phyloP scores from a whole-genome alignment of 345 rosid genomes.

The Syzygium grande region DNA sequence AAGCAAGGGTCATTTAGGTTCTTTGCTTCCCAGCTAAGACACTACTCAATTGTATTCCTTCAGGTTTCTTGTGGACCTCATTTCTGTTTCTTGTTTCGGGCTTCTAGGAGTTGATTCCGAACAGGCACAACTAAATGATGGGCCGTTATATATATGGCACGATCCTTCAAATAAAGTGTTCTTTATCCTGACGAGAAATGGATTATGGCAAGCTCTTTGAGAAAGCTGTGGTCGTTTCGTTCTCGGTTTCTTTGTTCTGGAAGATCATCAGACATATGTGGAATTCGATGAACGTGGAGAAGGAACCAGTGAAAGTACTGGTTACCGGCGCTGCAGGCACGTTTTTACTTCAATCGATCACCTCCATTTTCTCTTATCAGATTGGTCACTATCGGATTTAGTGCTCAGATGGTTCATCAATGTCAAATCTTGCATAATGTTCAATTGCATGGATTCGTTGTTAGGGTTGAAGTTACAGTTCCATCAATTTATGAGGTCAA shows the following conservation, averaged over 20 bases:
- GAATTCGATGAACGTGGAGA: conserved; percentile 36
- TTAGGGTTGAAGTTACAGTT: not conserved
- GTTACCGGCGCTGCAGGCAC: conserved; percentile 86
- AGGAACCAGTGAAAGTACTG: conserved; percentile 51
- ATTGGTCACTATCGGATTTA: not conserved
- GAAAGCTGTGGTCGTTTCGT: conserved; percentile 32
- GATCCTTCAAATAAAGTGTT: not conserved
- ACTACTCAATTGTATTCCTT: not conserved
- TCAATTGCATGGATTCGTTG: not conserved
- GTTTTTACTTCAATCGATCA: not conserved
- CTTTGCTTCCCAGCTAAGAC: not conserved
- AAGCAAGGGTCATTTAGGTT: not conserved
- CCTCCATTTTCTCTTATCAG: not conserved
- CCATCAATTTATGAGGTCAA: not conserved
- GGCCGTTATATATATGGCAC: not conserved
- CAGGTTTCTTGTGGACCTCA: not conserved
- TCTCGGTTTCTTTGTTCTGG: conserved; percentile 36
- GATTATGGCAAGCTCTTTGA: conserved; percentile 26
- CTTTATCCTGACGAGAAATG: not conserved
- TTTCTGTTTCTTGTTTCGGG: not conserved
- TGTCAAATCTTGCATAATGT: not conserved
- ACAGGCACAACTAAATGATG: not conserved
- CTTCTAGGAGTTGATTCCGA: not conserved
- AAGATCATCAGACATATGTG: conserved; percentile 56
- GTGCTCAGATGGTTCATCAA: not conserved